phyloP scores from a whole-genome alignment of 192 early-diverging fungal species.

The Rhizophagus sp. region DNA sequence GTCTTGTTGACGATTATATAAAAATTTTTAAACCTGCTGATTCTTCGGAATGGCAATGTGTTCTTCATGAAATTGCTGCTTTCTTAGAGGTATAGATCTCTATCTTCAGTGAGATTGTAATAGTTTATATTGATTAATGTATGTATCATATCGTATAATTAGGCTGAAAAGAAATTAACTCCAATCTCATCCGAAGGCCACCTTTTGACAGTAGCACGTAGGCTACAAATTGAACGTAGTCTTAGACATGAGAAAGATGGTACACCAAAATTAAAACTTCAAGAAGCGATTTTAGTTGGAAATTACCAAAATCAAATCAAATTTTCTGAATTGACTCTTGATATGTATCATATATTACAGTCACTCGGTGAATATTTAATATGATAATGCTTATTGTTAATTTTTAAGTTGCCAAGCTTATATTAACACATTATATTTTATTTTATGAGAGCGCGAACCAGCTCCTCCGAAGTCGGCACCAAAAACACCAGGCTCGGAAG shows the following conservation, averaged over 20 bases:
- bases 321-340: constrained; percentile 94
- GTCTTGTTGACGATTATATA: constrained; percentile 87
- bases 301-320: constrained; percentile 96
- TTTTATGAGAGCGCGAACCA: constrained; percentile 61
- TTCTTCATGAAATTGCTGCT: constrained; percentile 74
- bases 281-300: constrained; percentile 95
- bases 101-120: not conserved
- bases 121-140: not conserved
- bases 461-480: constrained; percentile 31
- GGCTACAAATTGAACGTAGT: constrained; percentile 52
- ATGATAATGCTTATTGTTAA: not conserved
- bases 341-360: constrained; percentile 96
- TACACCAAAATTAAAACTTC: constrained; percentile 63
- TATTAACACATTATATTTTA: not conserved
- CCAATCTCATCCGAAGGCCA: constrained; percentile 58
- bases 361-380: constrained; percentile 61
- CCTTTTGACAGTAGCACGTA: constrained; percentile 50
- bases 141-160: not conserved
- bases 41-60: constrained; percentile 85
- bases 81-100: constrained; percentile 73
- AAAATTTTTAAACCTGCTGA: constrained; percentile 85
- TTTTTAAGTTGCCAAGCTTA: not conserved
- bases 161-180: constrained; percentile 79
- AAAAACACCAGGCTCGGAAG: constrained; percentile 33
- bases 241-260: constrained; percentile 62